Base-by-base conservation (phyloP, 2,329 filamentous ascomycete species). In the Aspergillus novoparasiticus region DNA sequence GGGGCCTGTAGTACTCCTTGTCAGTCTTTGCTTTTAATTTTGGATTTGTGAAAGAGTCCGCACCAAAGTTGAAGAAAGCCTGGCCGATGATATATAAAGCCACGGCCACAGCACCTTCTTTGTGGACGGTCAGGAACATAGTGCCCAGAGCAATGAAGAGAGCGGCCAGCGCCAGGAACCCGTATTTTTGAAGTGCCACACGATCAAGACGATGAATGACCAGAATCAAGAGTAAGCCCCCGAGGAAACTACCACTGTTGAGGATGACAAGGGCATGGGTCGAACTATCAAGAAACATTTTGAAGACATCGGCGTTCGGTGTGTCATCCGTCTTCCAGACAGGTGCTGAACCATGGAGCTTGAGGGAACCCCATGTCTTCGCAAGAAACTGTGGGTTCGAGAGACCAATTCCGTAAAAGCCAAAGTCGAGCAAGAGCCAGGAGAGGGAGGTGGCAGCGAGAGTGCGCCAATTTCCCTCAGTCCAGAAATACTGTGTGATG, bases 401-500 rank as follows among this genome's bases (percentile, higher is more conserved):
- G 6, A 86, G 76, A 4, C 82, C 82, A 60, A 86, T 83, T 3
- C 85, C 85, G 64, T 86, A 86, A 66, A 86, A 87, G 16, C 83
- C 83, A n/a, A 87, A 80, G 60, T 87, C 85, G 12, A 87, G 77
- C 6, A 85, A 79, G 39, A 86, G 81, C 85, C 85, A 87, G 23
- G 81, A 80, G 30, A 82, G 72, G 1, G 83, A 79, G 1, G 83
- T 85, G n/a, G 76, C 77, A 14, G 75, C 72, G n/a, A 81, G 67
- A 14, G 75, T 77, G 41, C 74, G 74, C 79, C 79, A 80, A 65
- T 81, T 81, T 2, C 78, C 76, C 57, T 81, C 79, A 0, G 65
- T 74, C 76, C 78, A 79, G 65, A 81, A 80, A 60, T 78, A 81
- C 26, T 79, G 75, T 43, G 72, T 68, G 58, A 80, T 78, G 55